These are phyloP conservation scores for Dendrobium catenatum DNA, from an alignment of 106 monocot genomes.

Conservation along the genomic window DNA sequence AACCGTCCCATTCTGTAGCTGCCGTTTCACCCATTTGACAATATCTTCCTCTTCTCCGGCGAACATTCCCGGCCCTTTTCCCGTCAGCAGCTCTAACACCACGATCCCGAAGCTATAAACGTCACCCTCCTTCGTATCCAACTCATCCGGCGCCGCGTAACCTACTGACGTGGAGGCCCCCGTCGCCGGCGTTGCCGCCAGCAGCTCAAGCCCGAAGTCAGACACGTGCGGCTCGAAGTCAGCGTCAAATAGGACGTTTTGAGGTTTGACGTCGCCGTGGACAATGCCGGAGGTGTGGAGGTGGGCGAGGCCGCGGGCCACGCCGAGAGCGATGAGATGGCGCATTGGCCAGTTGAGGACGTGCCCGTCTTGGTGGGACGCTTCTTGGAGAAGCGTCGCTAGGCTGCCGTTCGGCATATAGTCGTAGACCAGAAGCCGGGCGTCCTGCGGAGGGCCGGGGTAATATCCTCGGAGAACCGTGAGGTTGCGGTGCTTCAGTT, in stretches of 20 bases:
- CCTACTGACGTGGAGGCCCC: constrained; percentile 52
- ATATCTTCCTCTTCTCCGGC: constrained; percentile 68
- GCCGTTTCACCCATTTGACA: constrained; percentile 92
- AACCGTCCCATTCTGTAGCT: constrained; percentile 72
- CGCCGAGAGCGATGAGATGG: constrained; percentile 87
- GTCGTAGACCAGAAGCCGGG: constrained; percentile 81
- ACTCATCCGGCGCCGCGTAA: constrained; percentile 71
- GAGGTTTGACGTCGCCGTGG: constrained; percentile 94
- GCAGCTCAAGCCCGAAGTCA: constrained; percentile 73
- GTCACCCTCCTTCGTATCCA: constrained; percentile 67
- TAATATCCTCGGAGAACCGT: constrained; percentile 92
- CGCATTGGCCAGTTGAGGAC: constrained; percentile 96
- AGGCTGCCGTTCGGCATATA: constrained; percentile 99
- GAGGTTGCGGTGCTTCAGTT: constrained; percentile 85
- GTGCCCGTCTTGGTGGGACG: constrained; percentile 86
- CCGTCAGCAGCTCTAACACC: constrained; percentile 84
- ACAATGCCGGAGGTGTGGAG: constrained; percentile 63
- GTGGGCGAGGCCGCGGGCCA: constrained; percentile 72
- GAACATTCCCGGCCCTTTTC: constrained; percentile 71
- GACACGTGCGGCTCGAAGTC: constrained; percentile 92
- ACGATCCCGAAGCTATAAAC: constrained; percentile 98
- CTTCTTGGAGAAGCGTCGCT: constrained; percentile 85
- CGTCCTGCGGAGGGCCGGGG: constrained; percentile 84
- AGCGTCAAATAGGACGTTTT: constrained; percentile 88
- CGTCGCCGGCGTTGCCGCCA: constrained; percentile 19